Percentiles rank a stretch among this genome's conserved stretches.
These are phyloP conservation scores for Iris macrosiphon DNA, from an alignment of 106 monocot genomes.

Conservation along the genomic window DNA sequence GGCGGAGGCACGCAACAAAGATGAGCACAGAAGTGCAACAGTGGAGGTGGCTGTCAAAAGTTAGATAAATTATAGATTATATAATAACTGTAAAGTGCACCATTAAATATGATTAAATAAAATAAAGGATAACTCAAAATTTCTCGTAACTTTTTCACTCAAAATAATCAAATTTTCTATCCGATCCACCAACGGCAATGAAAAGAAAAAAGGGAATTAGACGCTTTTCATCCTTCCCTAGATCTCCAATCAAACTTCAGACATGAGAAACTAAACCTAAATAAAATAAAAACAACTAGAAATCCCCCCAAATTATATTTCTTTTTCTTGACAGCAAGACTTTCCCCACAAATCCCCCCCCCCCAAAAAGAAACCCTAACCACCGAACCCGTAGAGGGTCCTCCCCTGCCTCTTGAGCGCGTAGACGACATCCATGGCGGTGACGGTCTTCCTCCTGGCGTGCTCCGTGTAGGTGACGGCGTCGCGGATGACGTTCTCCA, in stretches of 20 bases:
- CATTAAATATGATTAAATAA: too few species aligned
- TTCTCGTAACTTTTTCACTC: too few species aligned
- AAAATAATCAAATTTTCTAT: background rate
- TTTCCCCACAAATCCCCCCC: background rate
- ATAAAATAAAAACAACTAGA: background rate
- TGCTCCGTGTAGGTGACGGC: slow-evolving; percentile 61
- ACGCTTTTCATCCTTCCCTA: background rate
- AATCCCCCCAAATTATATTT: background rate
- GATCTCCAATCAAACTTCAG: background rate
- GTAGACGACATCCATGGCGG: slow-evolving; percentile 46
- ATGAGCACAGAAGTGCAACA: too few species aligned
- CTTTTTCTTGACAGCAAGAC: slow-evolving; percentile 4
- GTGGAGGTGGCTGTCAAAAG: too few species aligned
- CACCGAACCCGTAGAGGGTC: slow-evolving; percentile 35
- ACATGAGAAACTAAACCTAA: background rate
- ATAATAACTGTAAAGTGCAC: too few species aligned
- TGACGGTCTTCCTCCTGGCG: slow-evolving; percentile 38
- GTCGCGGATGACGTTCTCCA: slow-evolving; percentile 58
- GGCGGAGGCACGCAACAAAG: too few species aligned
- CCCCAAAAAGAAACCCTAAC: slow-evolving; percentile 12
- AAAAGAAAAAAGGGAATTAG: too few species aligned
- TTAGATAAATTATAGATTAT: too few species aligned
- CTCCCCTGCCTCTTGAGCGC: slow-evolving; percentile 37
- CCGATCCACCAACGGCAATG: background rate
- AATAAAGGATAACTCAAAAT: too few species aligned